These are phyloP conservation scores for Colletotrichum neosansevieriae DNA, from an alignment of 2,329 filamentous ascomycete genomes.

Conservation along the genomic window DNA sequence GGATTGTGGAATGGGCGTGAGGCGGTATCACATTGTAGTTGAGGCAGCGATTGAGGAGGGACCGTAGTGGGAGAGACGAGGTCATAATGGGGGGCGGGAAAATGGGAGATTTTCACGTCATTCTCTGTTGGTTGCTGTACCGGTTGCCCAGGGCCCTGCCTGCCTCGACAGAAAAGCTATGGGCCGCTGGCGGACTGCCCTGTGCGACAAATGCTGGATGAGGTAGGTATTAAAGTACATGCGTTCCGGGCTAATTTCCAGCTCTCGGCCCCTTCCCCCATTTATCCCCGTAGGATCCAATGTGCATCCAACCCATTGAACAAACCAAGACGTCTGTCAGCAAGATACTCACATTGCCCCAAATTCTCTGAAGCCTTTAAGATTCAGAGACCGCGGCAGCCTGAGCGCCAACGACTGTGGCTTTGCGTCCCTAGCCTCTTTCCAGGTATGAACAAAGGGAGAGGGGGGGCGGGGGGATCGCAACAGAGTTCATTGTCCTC, in stretches of 20 bases:
- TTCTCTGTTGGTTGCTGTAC: constrained; percentile 37
- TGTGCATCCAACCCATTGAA: too few species aligned
- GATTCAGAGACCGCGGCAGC: too few species aligned
- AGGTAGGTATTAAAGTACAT: too few species aligned
- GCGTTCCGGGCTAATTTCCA: background rate
- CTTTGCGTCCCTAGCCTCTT: too few species aligned
- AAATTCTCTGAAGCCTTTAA: too few species aligned
- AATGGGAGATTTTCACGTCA: constrained; percentile 39
- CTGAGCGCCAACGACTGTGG: too few species aligned
- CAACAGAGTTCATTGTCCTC: background rate
- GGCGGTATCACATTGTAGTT: constrained; percentile 34
- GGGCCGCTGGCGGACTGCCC: constrained; percentile 35
- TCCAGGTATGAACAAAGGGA: too few species aligned
- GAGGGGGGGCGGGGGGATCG: too few species aligned
- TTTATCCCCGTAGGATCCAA: background rate
- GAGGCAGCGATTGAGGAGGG: constrained; percentile 12
- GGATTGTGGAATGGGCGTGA: constrained; percentile 56
- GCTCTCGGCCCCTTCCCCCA: constrained; percentile 16
- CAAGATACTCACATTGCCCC: too few species aligned
- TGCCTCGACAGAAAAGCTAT: constrained; percentile 26
- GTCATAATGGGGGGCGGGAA: background rate
- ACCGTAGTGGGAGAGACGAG: constrained; percentile 11
- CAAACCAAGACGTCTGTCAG: too few species aligned
- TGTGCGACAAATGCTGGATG: background rate
- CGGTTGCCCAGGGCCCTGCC: constrained; percentile 32